Evolutionary conservation across 768 basidiomycete species (phyloP), one percentile per base, ranked within the genome.

Genomic region (Trametes punicea): DNA sequence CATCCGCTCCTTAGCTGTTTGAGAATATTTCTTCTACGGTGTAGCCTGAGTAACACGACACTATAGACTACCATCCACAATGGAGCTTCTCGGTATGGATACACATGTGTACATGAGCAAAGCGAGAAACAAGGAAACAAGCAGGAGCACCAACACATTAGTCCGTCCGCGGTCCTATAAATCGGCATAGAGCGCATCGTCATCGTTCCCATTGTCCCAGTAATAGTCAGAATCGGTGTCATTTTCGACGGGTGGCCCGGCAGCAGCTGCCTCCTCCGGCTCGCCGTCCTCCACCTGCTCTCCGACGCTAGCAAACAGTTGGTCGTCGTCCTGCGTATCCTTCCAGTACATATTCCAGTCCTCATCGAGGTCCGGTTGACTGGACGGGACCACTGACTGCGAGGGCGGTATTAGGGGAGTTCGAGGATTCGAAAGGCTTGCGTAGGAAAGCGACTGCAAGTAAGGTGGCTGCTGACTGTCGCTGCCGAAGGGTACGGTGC

Each of bases 201-300:
- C 40, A 1, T 36, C 46, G 16, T 46, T 49, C 18, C 26, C 53
- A 15, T 47, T 47, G 18, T 54, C 46, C 60, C 60, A 61, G 36
- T 61, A 61, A 8, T 61, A 41, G 34, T 61, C 60, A 30, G 51
- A 61, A n/a, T 61, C 60, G 15, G 56, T 27, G 18, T 46, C 52
- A 16, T 54, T 45, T 34, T 54, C 44, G 2, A 30, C 52, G 8
- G 52, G 52, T 3, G 52, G 52, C 4, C 52, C 52, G 0, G 23
- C 34, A 25, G 46, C 52, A 7, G 42, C 55, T 21, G 38, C 46
- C 30, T 52, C 51, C 20, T 11, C 21, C n/a, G 10, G 13, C 15
- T 44, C 45, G 31, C 11, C 53, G 9, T 4, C 54, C 3, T 13
- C 31, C 9, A 8, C 29, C 29, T 39, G 46, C 1, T 47, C 46